A percentile compares a stretch with the other conserved stretches of the same genome.
Evolutionary conservation across 1,139 yeast genomes (phyloP).

Genomic region (Pichia kudriavzevii): DNA sequence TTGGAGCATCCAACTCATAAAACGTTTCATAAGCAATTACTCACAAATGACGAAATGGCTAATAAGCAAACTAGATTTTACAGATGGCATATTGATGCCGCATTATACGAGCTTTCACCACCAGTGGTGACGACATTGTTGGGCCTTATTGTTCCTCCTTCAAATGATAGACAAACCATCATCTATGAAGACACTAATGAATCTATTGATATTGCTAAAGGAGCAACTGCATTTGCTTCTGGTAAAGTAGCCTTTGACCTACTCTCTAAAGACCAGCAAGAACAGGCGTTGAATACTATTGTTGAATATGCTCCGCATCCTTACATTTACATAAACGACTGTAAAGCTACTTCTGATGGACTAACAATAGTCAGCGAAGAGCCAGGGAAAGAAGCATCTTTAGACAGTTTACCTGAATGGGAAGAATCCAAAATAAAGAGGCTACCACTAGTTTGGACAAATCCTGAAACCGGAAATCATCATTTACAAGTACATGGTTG

Average conservation of each 20-base stretch:
- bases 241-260: constrained; percentile 69
- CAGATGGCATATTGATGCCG: constrained; percentile 92
- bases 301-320: constrained; percentile 91
- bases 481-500: constrained; percentile 85
- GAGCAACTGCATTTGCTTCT: constrained; percentile 81
- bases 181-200: constrained; percentile 64
- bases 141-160: constrained; percentile 73
- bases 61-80: constrained; percentile 68
- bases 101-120: constrained; percentile 76
- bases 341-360: constrained; percentile 78
- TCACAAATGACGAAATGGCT: constrained; percentile 53
- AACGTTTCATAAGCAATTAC: constrained; percentile 62
- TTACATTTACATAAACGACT: constrained; percentile 72
- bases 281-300: constrained; percentile 64
- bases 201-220: constrained; percentile 60
- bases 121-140: constrained; percentile 78
- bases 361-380: constrained; percentile 71
- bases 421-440: constrained; percentile 66
- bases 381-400: constrained; percentile 52
- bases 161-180: constrained; percentile 41
- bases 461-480: constrained; percentile 76
- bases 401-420: constrained; percentile 73
- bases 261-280: constrained; percentile 60
- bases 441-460: constrained; percentile 86
- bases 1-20: constrained; percentile 81